Percentiles rank a stretch among this genome's conserved stretches.
These are phyloP conservation scores for Graphilbum fragrans DNA, from an alignment of 2,329 filamentous ascomycete genomes.

Conservation along the genomic window DNA sequence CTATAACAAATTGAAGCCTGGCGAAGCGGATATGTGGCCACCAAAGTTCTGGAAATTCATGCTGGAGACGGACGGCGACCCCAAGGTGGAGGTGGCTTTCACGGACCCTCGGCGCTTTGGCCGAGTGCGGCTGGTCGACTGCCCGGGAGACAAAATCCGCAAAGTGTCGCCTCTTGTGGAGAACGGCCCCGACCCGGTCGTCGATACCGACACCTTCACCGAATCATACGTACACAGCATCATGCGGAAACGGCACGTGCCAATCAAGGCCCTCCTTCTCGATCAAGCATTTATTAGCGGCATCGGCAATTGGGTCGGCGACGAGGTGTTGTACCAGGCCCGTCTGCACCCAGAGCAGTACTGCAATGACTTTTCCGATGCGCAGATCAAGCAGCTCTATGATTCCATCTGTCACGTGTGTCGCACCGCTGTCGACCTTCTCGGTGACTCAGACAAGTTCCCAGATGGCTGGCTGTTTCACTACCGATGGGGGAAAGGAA, in stretches of 20 bases:
- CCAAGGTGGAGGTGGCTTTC: conserved; percentile 57
- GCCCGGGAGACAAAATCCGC: conserved; percentile 62
- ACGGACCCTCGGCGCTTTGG: conserved; percentile 71
- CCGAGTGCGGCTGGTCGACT: conserved; percentile 72
- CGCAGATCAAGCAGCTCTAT: conserved; percentile 61
- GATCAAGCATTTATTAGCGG: conserved; percentile 85
- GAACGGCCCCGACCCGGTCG: conserved; percentile 86
- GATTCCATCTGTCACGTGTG: conserved; percentile 68
- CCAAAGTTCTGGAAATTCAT: conserved; percentile 85
- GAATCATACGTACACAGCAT: conserved; percentile 61
- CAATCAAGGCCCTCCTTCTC: conserved; percentile 77
- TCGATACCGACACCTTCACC: conserved; percentile 67
- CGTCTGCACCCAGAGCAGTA: conserved; percentile 87
- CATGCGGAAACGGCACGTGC: conserved; percentile 65
- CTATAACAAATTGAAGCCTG: conserved; percentile 58
- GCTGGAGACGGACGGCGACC: conserved; percentile 47
- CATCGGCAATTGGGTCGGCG: conserved; percentile 94
- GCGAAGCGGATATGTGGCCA: conserved; percentile 60
- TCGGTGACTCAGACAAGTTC: conserved; percentile 75
- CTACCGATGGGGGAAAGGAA: conserved; percentile 80
- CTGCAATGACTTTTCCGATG: conserved; percentile 65
- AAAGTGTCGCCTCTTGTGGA: conserved; percentile 69
- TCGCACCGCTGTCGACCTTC: conserved; percentile 60
- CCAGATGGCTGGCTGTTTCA: conserved; percentile 83
- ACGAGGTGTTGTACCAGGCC: conserved; percentile 86